Evolutionary conservation across 768 basidiomycete species (phyloP), one percentile per base, ranked within the genome.

Genomic region (Boletus speciosus): DNA sequence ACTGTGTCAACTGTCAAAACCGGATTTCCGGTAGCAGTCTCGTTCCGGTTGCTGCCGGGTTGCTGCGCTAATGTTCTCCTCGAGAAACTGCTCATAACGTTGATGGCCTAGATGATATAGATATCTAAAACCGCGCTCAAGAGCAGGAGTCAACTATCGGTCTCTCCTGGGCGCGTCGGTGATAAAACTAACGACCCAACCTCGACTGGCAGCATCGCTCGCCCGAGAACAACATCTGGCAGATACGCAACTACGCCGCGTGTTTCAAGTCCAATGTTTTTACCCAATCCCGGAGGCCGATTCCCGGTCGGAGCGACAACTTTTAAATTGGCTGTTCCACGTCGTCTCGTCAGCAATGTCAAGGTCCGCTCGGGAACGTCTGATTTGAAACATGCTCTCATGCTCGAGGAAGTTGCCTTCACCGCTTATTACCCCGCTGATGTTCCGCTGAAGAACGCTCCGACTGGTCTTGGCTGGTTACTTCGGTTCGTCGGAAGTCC

Each of bases 341-440:
- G 72, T 16, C 68, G 66, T 38, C 41, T 67, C 8, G 63, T 83
- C 45, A 78, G 84, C 32, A 64, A 62, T 51, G 69, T 73, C 31
- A 80, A 72, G 61, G 68, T 77, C 43, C 71, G 62, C 44, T 50
- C 36, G 7, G 63, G 51, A 36, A 47, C 57, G 35, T 67, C 57
- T 47, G 66, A 50, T 25, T 51, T 47, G 57, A 67, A 71, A 19
- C 73, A 75, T 21, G 83, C 81, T 0, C 68, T 89, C 31, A 60
- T 71, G 32, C 73, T 88, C 7, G 78, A 84, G 37, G 83, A 88
- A 66, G 76, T 86, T 31, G 77, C 78, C 0, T 88, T 85, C 61
- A 85, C 81, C 29, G 78, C 76, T 1, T 88, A 79, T 64, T 88
- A 88, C 63, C 86, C 87, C 29, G 78, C 83, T 8, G 74, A 80